Conservation (phyloP, 306 rosid genomes). For the Pterocarpus santalinus region DNA sequence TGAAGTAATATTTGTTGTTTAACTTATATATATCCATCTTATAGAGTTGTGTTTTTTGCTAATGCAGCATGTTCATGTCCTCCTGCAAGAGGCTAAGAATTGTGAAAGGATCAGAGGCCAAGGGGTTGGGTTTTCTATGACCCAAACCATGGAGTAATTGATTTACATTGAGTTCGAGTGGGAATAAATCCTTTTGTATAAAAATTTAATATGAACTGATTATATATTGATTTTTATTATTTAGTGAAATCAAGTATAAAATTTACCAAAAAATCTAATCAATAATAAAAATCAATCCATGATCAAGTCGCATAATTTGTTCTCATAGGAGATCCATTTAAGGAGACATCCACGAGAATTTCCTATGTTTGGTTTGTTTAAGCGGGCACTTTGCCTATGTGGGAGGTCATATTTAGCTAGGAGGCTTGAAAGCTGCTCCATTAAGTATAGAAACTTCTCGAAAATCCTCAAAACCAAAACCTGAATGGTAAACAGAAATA, state of each 20-base stretch:
- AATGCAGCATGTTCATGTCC: slow-evolving; percentile 66
- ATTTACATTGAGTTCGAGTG: background rate
- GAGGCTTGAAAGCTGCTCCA: slow-evolving; percentile 8
- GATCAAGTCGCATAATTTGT: too few relatives aligned
- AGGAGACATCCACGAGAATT: background rate
- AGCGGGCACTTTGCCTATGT: slow-evolving; percentile 5
- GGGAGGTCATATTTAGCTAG: background rate
- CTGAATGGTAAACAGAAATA: background rate
- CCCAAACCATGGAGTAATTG: slow-evolving; percentile 8
- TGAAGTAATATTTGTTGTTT: background rate
- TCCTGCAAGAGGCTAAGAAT: slow-evolving; percentile 73
- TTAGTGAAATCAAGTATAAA: too few relatives aligned
- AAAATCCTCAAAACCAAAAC: slow-evolving; percentile 16
- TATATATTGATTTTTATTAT: too few relatives aligned
- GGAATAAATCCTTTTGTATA: too few relatives aligned
- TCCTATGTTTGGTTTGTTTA: slow-evolving; percentile 25
- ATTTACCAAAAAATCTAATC: too few relatives aligned
- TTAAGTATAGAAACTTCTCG: slow-evolving; percentile 24
- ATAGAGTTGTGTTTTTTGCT: slow-evolving; percentile 20
- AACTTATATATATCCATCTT: background rate
- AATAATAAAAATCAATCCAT: too few relatives aligned
- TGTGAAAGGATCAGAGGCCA: slow-evolving; percentile 72
- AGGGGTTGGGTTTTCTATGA: slow-evolving; percentile 63
- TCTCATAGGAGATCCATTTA: too few relatives aligned
- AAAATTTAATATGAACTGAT: too few relatives aligned